Base-by-base conservation (phyloP, 176 grass and related monocot genomes). In the Neostapfia colusana region DNA sequence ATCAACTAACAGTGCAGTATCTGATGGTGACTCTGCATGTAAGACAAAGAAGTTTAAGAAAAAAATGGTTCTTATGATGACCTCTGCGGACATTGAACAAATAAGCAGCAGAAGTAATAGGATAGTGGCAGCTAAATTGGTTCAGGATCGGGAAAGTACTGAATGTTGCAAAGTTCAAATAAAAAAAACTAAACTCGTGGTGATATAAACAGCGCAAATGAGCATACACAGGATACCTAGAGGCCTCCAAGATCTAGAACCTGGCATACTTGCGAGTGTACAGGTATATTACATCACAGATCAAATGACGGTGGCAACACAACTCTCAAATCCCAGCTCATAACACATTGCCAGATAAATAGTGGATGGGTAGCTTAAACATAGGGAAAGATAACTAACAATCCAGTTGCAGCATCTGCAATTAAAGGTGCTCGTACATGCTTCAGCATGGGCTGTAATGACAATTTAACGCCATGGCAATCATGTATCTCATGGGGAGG, bases 1-100 rank as follows among this genome's bases (percentile, higher is more conserved):
- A 79, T 92, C 91, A 2, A 98, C 95, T 82, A 98, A 63, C 45
- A 78, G 42, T 39, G 75, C 28, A 63, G 78, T 78, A 70, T 93
- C 88, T 78, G 83, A 89, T 43, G 82, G 28, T 9, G 70, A 83
- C 48, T 76, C 89, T 94, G 87, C 85, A 76, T 8, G 9, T 25
- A 69, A 81, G 67, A 82, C 72, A 87, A 69, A 63, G 31, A 50
- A 67, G 62, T 0, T 15, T 74, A 54, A 75, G 5, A 85, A 86
- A 31, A 74, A 79, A 80, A 74, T 65, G 10, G 59, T 40, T 85
- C 23, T 60, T 76, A 45, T n/a, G 25, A 56, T 44, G 45, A 69
- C 18, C 10, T 48, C 2, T 37, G 15, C 55, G n/a, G 49, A 44
- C 10, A 67, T 69, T 10, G 0, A 75, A 63, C 75, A 69, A 56